Evolutionary conservation across 345 rosid genomes (phyloP), one percentile per base, ranked within the genome.

Genomic region (Brassica carinata): DNA sequence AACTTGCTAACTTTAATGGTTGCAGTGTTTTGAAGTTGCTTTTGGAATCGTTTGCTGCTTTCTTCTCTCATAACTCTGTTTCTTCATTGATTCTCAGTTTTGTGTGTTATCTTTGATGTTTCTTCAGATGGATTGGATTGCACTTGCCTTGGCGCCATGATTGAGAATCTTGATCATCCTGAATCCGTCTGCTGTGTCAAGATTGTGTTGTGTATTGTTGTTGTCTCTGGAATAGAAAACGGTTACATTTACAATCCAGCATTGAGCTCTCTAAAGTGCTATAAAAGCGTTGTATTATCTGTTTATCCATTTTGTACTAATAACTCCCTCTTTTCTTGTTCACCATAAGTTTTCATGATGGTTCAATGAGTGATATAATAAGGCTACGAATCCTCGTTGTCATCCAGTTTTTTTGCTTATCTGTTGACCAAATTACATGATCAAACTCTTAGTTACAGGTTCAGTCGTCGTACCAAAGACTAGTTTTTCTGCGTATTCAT

Each of bases 131-230:
- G 15, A 9, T 64, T 78, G 36, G 72, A 71, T 64, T 59, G 64
- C 26, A 23, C 26, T 23, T 6, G 66, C 34, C 3, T n/a, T n/a
- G 3, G 61, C 7, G 72, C 34, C 27, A 40, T 72, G 77, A 58
- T 8, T 30, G 73, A 43, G 73, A 58, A 43, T 58, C 53, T 58
- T 57, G 73, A 65, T 55, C 26, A 71, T 11, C 69, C 70, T 33
- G 36, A 36, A 64, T n/a, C 11, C 8, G 57, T 40, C 30, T 53
- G 26, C 59, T 72, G 5, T 26, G 77, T 17, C 81, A 61, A 70
- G 64, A 31, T 34, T 53, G 76, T 78, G 72, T 53, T 77, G 31
- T 78, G 63, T 70, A 75, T 71, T 78, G 48, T 64, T n/a, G 23
- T 23, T 23, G 26, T 62, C 27, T 69, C 18, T 36, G 53, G 31